Evolutionary conservation across 306 rosid species (phyloP).

Genomic region (Mimosa pudica): DNA sequence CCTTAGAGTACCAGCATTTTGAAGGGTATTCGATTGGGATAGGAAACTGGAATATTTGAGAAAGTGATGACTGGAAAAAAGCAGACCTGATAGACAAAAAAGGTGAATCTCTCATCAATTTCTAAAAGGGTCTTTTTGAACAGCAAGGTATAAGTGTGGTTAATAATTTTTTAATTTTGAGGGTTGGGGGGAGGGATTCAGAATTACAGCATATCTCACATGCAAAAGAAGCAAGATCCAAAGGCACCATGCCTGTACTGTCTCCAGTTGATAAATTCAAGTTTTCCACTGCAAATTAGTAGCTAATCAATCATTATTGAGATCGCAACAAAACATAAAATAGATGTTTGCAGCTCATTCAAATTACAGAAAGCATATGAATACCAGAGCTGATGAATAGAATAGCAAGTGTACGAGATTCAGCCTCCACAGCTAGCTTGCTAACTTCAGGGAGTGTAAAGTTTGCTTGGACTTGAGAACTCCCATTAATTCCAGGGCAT

Average conservation of each 20-base stretch:
- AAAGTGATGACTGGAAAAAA: neutral
- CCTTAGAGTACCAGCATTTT: neutral
- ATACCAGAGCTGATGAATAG: conserved; percentile 79
- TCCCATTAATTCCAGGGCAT: conserved; percentile 45
- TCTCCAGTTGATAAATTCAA: conserved; percentile 48
- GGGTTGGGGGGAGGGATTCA: conserved; percentile 7
- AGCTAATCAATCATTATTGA: conserved; percentile 28
- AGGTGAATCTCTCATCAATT: neutral
- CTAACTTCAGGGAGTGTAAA: conserved; percentile 67
- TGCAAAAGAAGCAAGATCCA: conserved; percentile 53
- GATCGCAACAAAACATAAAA: neutral
- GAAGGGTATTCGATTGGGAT: neutral
- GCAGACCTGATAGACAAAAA: neutral
- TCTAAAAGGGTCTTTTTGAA: neutral
- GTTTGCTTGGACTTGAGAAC: conserved; percentile 51
- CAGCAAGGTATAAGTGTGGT: neutral
- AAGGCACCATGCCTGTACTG: conserved; percentile 44
- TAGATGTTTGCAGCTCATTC: conserved; percentile 14
- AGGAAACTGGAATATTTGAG: neutral
- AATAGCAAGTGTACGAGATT: conserved; percentile 55
- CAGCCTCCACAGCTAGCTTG: conserved; percentile 65
- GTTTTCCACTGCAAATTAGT: conserved; percentile 56
- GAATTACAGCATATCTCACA: conserved; percentile 59
- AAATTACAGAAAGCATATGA: conserved; percentile 33
- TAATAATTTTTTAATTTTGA: neutral